Base-by-base conservation (phyloP, 2,329 filamentous ascomycete genomes). In the Amauroascus niger region DNA sequence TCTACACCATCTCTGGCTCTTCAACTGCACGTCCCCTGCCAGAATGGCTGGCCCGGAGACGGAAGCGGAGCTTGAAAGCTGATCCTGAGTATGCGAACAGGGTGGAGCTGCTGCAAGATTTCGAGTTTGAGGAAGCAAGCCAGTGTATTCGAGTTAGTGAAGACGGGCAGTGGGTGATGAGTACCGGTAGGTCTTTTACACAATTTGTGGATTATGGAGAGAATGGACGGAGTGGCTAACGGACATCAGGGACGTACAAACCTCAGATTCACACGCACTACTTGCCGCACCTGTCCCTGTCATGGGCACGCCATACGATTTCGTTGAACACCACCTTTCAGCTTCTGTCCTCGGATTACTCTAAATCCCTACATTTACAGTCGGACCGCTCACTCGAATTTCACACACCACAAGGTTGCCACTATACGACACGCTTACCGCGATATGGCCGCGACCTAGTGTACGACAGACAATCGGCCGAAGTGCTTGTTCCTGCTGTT, bases 91-190 rank as follows among this genome's bases (percentile, higher is more conserved):
- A 91, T 71, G 85, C 90, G 59, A 95, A 89, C 69, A 86, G 93
- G 60, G 84, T 98, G 62, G 93, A 98, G 70, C 77, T 98, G 54
- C 79, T 98, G 35, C 93, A 98, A 65, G 93, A 98, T 67, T 98
- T 98, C 69, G 90, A 94, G 66, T 97, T 98, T 64, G 90, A 96
- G 64, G 90, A 95, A 71, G 91, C 94, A 39, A 95, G 89, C 66
- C 82, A 84, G 61, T 96, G 91, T 67, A 82, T 98, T 58, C 81
- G 88, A 48, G 81, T 93, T 58, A 95, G 88, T 63, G 90, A 95
- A 55, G 93, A 98, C 79, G 91, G 91, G 47, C 85, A 97, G 67
- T 98, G 93, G 90, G 82, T 93, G 39, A 93, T 96, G 87, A 94
- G 87, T 64, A 94, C 90, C 50, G 89, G 88, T 74, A 81, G 77